A percentile compares a stretch with the other conserved stretches of the same genome.
Conservation (phyloP, 306 rosid genomes). For the Dryas drummondii region DNA sequence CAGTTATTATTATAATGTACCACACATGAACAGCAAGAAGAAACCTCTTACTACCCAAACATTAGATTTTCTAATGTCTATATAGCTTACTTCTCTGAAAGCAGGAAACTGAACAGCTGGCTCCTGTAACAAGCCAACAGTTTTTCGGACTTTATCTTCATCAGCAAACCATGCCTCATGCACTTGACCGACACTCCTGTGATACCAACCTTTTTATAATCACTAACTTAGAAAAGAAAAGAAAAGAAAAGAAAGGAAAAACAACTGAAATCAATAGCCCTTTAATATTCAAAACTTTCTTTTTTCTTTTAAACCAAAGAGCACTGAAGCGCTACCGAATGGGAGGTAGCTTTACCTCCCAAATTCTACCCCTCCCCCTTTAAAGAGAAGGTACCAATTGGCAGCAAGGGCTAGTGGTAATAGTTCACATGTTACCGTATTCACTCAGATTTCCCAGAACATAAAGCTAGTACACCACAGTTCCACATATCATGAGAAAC, state of each 20-base stretch:
- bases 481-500: neutral
- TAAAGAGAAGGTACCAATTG: neutral
- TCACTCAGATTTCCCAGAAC: neutral
- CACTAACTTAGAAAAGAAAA: conserved; percentile 5
- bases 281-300: neutral
- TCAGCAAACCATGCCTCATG: conserved; percentile 68
- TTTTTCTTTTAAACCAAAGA: neutral
- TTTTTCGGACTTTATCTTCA: conserved; percentile 56
- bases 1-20: conserved; percentile 5
- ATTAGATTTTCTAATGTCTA: neutral
- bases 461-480: neutral
- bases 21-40: neutral
- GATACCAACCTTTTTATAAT: neutral
- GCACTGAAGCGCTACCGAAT: neutral
- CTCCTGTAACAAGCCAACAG: conserved; percentile 49
- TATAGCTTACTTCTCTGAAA: conserved; percentile 44
- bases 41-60: neutral
- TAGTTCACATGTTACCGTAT: conserved; percentile 1
- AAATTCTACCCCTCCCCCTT: neutral
- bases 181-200: conserved; percentile 56
- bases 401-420: neutral
- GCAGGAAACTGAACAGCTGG: conserved; percentile 32
- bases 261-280: neutral
- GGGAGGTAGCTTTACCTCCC: neutral
- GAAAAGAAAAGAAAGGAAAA: too few species aligned